Conservation (phyloP, 2,329 filamentous ascomycete genomes). For the Colletotrichum liriopes region DNA sequence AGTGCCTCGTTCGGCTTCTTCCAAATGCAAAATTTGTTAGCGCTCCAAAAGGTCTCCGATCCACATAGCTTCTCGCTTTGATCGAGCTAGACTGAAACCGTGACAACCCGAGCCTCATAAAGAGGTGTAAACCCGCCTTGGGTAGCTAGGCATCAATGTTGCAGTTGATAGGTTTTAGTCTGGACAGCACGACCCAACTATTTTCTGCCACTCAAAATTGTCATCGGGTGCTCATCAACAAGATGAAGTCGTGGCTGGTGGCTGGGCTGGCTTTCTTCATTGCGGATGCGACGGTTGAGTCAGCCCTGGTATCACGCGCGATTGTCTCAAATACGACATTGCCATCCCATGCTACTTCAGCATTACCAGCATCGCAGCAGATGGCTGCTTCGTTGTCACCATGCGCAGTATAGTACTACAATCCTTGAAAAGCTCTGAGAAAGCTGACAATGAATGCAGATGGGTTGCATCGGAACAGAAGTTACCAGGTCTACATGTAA, state of each 20-base stretch:
- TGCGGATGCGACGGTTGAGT: background rate
- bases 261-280: background rate
- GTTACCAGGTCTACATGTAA: slow-evolving; percentile 20
- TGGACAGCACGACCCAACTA: too few relatives aligned
- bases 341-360: background rate
- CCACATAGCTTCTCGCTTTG: background rate
- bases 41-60: background rate
- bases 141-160: background rate
- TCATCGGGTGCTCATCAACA: background rate
- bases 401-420: slow-evolving; percentile 12
- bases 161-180: background rate
- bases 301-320: background rate
- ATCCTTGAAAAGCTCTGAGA: too few relatives aligned
- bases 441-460: background rate
- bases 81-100: background rate
- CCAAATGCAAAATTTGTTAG: background rate
- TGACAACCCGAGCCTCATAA: background rate
- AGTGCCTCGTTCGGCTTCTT: background rate
- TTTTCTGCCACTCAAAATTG: background rate
- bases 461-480: slow-evolving; percentile 13
- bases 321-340: background rate
- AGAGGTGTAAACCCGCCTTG: background rate
- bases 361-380: slow-evolving; percentile 7
- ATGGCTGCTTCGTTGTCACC: background rate
- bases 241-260: background rate